Base-by-base conservation (phyloP, 2,329 filamentous ascomycete species). In the Xylaria sp. region DNA sequence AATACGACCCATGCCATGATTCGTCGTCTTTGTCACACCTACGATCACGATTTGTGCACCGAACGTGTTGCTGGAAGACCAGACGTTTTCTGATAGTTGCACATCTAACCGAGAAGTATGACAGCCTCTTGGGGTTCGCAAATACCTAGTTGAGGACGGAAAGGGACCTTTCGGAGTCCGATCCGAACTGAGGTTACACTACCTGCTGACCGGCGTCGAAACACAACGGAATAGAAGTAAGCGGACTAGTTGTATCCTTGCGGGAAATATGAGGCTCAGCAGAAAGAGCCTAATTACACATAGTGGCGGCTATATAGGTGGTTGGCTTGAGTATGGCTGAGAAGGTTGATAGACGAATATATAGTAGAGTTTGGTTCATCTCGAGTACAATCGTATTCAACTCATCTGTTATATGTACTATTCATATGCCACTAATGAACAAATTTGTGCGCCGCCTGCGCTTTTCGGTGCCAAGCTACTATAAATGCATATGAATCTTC, bases 181-280 rank as follows among this genome's bases (percentile, higher is more conserved):
- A 63, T 66, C 68, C 65, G 65, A 49, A 31, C 49, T 26, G 58
- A 26, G 20, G 65, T 65, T 68, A 65, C 65, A 65, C 65, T 46
- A 48, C 58, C 48, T 56, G 57, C 42, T 68, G 48, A 38, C 62
- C 46, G 58, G 53, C 38, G 28, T 57, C 28, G 26, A 36, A 36
- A 28, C 23, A 26, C 36, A 54, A 36, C 7, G 15, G 23, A 10
- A 28, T 48, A 40, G 17, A 17, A 23, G 26, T 31, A 59, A 17
- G 48, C 15, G 46, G 36, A 56, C 20, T 58, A 6, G 20, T 15
- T 26, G 23, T 36, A 59, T 62, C 58, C 44, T 53, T 10, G 40
- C 13, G 38, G 40, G 20, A 33, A n/a, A 68, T 42, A 62, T 68
- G 51, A 65, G 66, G 51, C 58, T 65, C 58, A 48, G 33, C 26